These are phyloP conservation scores for Ophiosphaerella korrae DNA, from an alignment of 2,329 filamentous ascomycete species.

Conservation along the genomic window DNA sequence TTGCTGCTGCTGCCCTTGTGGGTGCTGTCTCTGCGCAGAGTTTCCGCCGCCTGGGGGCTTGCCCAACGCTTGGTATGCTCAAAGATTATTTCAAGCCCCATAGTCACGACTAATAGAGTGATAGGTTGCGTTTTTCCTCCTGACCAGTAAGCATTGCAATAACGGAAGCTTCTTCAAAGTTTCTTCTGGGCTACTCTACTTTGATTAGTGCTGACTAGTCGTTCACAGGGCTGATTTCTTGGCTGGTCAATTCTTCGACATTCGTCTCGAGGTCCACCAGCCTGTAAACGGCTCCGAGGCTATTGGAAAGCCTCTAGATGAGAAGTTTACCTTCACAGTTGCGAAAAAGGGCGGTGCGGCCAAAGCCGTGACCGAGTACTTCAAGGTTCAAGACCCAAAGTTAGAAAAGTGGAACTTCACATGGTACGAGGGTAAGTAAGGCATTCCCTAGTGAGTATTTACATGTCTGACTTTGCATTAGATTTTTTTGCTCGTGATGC, in stretches of 20 bases:
- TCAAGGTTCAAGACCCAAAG: constrained; percentile 70
- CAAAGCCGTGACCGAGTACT: constrained; percentile 67
- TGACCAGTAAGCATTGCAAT: constrained; percentile 54
- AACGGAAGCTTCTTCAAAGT: constrained; percentile 5
- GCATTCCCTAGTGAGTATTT: background rate
- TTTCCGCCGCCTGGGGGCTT: constrained; percentile 61
- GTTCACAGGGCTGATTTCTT: constrained; percentile 72
- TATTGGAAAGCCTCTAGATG: constrained; percentile 71
- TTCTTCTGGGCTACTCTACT: constrained; percentile 2
- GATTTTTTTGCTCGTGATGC: constrained; percentile 78
- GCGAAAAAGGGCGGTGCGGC: constrained; percentile 64
- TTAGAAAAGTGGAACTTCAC: constrained; percentile 81
- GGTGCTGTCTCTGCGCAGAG: constrained; percentile 53
- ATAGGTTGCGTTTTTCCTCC: constrained; percentile 60
- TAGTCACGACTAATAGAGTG: constrained; percentile 18
- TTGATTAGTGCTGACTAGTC: constrained; percentile 10
- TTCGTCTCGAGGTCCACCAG: constrained; percentile 81
- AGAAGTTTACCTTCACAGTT: constrained; percentile 76
- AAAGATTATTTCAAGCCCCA: background rate
- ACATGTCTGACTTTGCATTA: constrained; percentile 22
- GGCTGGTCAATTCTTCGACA: constrained; percentile 81
- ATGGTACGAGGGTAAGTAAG: constrained; percentile 72
- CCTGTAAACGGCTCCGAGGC: constrained; percentile 81
- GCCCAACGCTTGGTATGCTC: constrained; percentile 57
- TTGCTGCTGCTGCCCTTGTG: constrained; percentile 36